phyloP scores from a whole-genome alignment of 495 filamentous ascomycete genomes.

The Podospora didyma region DNA sequence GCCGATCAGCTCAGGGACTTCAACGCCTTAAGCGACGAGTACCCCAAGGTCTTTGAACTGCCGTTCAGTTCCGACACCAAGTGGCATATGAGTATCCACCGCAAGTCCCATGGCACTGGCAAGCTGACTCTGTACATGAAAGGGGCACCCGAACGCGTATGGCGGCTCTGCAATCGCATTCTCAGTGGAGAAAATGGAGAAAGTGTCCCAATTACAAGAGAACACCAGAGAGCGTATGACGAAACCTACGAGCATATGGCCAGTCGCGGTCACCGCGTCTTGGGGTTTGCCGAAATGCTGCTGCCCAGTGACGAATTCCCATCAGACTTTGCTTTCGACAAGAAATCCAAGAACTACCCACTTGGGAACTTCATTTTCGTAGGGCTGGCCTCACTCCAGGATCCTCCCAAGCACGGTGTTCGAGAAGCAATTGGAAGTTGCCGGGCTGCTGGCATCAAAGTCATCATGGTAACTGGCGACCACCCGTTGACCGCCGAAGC shows the following conservation, averaged over 20 bases:
- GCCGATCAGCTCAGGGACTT: constrained; percentile 21
- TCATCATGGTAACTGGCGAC: constrained; percentile 66
- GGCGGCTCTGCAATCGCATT: constrained; percentile 25
- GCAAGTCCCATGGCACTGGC: constrained; percentile 18
- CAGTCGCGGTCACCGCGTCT: constrained; percentile 53
- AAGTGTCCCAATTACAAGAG: constrained; percentile 27
- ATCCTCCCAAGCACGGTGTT: constrained; percentile 68
- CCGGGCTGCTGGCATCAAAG: constrained; percentile 51
- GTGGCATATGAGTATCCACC: constrained; percentile 52
- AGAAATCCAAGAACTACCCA: constrained; percentile 24
- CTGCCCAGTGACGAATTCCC: constrained; percentile 7
- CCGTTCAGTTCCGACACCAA: constrained; percentile 61
- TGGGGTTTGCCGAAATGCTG: constrained; percentile 42
- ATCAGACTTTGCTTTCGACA: constrained; percentile 24
- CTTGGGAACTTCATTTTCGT: constrained; percentile 43
- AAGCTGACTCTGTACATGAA: constrained; percentile 46
- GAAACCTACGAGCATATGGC: constrained; percentile 50
- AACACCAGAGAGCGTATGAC: constrained; percentile 31
- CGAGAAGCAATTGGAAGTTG: constrained; percentile 49
- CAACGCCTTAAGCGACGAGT: constrained; percentile 30
- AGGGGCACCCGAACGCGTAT: constrained; percentile 49
- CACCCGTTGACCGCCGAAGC: constrained; percentile 59
- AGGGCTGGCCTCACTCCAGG: constrained; percentile 65
- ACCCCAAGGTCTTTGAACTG: constrained; percentile 39
- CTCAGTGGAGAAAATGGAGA: constrained; percentile 36